Evolutionary conservation across 2,329 filamentous ascomycete species (phyloP).

Genomic region (Reticulascus tulasneorum): DNA sequence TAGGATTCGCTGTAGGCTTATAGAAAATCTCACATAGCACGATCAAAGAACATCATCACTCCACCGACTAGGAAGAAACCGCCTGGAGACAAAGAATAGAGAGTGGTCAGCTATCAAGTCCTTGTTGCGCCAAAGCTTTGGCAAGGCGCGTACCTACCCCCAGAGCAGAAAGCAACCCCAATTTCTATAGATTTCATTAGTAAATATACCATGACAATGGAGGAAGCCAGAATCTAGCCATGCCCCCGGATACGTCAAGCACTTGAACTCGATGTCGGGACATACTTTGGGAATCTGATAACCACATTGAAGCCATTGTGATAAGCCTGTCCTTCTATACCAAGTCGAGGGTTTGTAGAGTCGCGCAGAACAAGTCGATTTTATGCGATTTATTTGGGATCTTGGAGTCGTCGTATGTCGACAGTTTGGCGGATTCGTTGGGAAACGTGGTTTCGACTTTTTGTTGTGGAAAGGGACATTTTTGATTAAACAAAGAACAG

Average conservation of each 20-base stretch:
- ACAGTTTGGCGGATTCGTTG: neutral
- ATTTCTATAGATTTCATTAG: conserved; percentile 64
- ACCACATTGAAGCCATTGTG: conserved; percentile 87
- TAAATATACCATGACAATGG: conserved; percentile 2
- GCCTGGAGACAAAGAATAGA: conserved; percentile 48
- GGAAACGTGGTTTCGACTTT: neutral
- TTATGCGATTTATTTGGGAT: neutral
- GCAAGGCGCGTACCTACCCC: conserved; percentile 62
- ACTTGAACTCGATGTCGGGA: conserved; percentile 15
- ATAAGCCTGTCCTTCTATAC: conserved; percentile 1
- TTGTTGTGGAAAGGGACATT: neutral
- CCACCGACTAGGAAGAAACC: conserved; percentile 93
- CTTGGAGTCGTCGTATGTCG: neutral
- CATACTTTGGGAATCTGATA: conserved; percentile 92
- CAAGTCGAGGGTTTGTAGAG: too few relatives aligned
- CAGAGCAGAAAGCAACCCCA: conserved; percentile 95
- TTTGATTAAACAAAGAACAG: conserved; percentile 12
- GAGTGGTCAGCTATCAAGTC: conserved; percentile 9
- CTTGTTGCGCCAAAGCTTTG: conserved; percentile 17
- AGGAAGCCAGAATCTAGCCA: neutral
- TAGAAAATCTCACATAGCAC: conserved; percentile 69
- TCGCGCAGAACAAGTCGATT: too few relatives aligned
- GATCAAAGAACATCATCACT: conserved; percentile 95
- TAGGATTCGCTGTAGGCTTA: neutral
- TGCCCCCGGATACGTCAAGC: neutral